These are phyloP conservation scores for Phytophthora colocasiae DNA, from an alignment of 352 stramenopile genomes.

Conservation along the genomic window DNA sequence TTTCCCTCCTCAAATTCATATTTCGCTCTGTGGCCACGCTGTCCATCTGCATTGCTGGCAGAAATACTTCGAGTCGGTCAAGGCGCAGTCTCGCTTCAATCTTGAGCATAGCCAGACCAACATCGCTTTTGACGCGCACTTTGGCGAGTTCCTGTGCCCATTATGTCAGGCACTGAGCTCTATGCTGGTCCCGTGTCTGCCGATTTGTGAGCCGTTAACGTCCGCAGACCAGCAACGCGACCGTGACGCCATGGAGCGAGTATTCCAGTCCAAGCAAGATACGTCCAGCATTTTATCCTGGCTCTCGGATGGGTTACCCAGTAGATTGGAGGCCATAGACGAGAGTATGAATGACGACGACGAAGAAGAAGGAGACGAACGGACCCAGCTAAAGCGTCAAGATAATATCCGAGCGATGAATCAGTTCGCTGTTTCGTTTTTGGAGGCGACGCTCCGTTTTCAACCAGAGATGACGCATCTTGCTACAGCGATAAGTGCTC, in stretches of 20 bases:
- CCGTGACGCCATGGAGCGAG: slow-evolving; percentile 70
- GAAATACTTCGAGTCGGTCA: slow-evolving; percentile 90
- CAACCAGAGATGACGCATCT: slow-evolving; percentile 68
- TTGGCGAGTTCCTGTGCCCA: slow-evolving; percentile 91
- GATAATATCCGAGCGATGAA: slow-evolving; percentile 78
- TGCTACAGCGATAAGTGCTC: slow-evolving; percentile 51
- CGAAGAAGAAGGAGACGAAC: slow-evolving; percentile 32
- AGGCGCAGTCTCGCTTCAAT: slow-evolving; percentile 72
- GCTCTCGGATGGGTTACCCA: slow-evolving; percentile 60
- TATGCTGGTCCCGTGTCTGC: slow-evolving; percentile 88
- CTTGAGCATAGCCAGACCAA: slow-evolving; percentile 79
- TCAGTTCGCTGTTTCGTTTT: slow-evolving; percentile 73
- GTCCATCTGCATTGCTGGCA: slow-evolving; percentile 91
- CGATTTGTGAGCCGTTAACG: slow-evolving; percentile 61
- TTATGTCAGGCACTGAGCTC: slow-evolving; percentile 92
- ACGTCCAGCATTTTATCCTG: slow-evolving; percentile 69
- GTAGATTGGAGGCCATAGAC: slow-evolving; percentile 50
- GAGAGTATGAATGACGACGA: slow-evolving; percentile 44
- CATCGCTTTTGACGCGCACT: slow-evolving; percentile 87
- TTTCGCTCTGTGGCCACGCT: slow-evolving; percentile 90
- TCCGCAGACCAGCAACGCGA: slow-evolving; percentile 61
- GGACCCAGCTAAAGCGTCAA: slow-evolving; percentile 22
- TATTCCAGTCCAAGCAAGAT: slow-evolving; percentile 81
- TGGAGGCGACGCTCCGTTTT: slow-evolving; percentile 74
- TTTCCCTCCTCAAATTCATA: slow-evolving; percentile 73